Base-by-base conservation (phyloP, 2,329 filamentous ascomycete genomes). In the Seiridium cupressi region DNA sequence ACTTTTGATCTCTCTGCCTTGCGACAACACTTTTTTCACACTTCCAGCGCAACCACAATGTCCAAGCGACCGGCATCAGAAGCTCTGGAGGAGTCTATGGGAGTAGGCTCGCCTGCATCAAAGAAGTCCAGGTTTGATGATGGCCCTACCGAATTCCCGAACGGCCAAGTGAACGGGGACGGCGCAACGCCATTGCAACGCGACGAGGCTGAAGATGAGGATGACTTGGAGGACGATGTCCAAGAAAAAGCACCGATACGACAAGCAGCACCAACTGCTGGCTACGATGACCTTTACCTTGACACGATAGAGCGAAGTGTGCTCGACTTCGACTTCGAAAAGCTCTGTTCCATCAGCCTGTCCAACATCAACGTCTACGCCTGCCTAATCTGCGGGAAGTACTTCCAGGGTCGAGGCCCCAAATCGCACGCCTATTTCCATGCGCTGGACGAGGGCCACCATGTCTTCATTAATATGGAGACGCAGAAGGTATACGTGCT, bases 281-380 rank as follows among this genome's bases (percentile, higher is more conserved):
- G 94, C 63, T 99, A 97, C 79, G 89, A 90, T 69, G 94, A 99
- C 74, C 87, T 99, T 35, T 99, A 99, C 74, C 90, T 99, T 67
- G 95, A 99, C 79, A 98, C 95, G 10, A 96, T 99, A 77, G 88
- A 97, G 75, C 91, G 95, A 70, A 87, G 89, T 71, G 89, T 97
- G 51, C 88, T 98, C 60, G 95, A 99, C 76, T 98, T 98, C 73
- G 95, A 99, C 76, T 99, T 99, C 73, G 95, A 99, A 74, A 99
- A 99, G 81, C 86, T 97, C 10, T 99, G 95, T 78, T 98, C 94
- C 32, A 84, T 99, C 66, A 96, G 92, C 40, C 84, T 99, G 6
- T 97, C 93, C 54, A 98, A 98, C 74, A 97, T 98, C 79, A 99
- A 99, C 73, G 93, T 99, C 49, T 99, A 99, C 74, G 95, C 95